phyloP scores from a whole-genome alignment of 495 filamentous ascomycete species.

The Penicillium riverlandense region DNA sequence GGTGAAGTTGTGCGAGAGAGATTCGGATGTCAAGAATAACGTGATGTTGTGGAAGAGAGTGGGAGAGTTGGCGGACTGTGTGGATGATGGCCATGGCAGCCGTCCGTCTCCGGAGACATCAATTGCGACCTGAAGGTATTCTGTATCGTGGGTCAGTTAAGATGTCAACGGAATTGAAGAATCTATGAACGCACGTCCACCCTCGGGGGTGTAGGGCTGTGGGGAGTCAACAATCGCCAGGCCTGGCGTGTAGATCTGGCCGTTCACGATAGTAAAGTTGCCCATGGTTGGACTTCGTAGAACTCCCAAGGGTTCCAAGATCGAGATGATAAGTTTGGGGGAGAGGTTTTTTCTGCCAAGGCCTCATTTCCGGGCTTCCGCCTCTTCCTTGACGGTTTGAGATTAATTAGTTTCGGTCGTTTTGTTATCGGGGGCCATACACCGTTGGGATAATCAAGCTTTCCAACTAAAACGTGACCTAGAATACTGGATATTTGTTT shows the following conservation, averaged over 20 bases:
- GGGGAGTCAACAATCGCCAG: conserved; percentile 56
- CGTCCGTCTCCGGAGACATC: conserved; percentile 60
- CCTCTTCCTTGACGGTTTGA: conserved; percentile 9
- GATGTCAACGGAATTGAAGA: not conserved
- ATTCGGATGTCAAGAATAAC: conserved; percentile 57
- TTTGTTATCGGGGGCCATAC: too few species aligned
- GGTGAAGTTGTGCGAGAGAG: conserved; percentile 56
- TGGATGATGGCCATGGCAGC: conserved; percentile 48
- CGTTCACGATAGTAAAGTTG: conserved; percentile 47
- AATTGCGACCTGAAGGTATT: conserved; percentile 57
- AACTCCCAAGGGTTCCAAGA: too few species aligned
- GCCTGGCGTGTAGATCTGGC: conserved; percentile 59
- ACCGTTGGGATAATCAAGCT: too few species aligned
- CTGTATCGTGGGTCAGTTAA: conserved; percentile 18
- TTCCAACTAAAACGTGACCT: too few species aligned
- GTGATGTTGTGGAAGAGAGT: conserved; percentile 56
- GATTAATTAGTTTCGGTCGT: conserved; percentile 3
- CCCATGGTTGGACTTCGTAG: conserved; percentile 1
- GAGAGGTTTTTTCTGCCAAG: not conserved
- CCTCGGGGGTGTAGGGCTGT: conserved; percentile 59
- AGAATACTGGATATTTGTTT: too few species aligned
- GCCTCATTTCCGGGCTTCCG: conserved; percentile 17
- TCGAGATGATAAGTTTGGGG: too few species aligned
- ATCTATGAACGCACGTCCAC: conserved; percentile 45
- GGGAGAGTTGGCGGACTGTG: conserved; percentile 23